Evolutionary conservation across 768 basidiomycete species (phyloP).

Genomic region (Lactarius psammicola): DNA sequence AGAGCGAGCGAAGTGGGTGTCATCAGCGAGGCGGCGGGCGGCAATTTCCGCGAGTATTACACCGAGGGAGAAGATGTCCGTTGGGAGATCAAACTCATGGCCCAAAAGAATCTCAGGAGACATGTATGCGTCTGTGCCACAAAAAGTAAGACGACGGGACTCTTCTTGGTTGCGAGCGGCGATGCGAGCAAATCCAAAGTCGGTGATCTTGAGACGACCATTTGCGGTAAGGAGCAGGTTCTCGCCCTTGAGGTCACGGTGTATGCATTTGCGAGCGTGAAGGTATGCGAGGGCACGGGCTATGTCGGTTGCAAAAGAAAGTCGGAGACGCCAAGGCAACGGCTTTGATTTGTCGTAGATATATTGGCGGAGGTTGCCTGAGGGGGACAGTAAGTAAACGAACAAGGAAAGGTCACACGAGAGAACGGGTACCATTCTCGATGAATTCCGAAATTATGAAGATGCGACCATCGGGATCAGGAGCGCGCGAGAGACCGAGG

Average conservation of each 20-base stretch:
- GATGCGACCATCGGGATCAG: constrained; percentile 76
- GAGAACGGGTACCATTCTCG: constrained; percentile 55
- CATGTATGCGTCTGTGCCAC: constrained; percentile 95
- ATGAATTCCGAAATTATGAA: constrained; percentile 96
- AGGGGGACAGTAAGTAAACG: constrained; percentile 12
- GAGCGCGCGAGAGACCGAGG: constrained; percentile 83
- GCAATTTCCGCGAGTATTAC: constrained; percentile 93
- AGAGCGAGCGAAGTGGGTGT: constrained; percentile 68
- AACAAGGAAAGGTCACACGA: not conserved
- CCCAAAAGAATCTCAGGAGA: constrained; percentile 93
- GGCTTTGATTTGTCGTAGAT: constrained; percentile 82
- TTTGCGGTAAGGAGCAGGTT: constrained; percentile 95
- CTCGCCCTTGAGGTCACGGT: constrained; percentile 94
- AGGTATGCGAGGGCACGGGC: constrained; percentile 95
- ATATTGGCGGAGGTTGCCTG: constrained; percentile 80
- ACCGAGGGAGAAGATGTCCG: constrained; percentile 92
- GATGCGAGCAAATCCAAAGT: constrained; percentile 96
- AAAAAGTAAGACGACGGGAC: constrained; percentile 78
- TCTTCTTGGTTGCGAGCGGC: constrained; percentile 92
- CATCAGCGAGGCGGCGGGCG: constrained; percentile 81
- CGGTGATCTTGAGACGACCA: constrained; percentile 95
- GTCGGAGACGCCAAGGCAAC: constrained; percentile 89
- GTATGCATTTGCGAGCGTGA: constrained; percentile 87
- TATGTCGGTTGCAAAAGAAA: constrained; percentile 95
- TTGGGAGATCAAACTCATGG: constrained; percentile 88